These are phyloP conservation scores for Penicillium glabrum DNA, from an alignment of 2,329 filamentous ascomycete genomes.

Conservation along the genomic window DNA sequence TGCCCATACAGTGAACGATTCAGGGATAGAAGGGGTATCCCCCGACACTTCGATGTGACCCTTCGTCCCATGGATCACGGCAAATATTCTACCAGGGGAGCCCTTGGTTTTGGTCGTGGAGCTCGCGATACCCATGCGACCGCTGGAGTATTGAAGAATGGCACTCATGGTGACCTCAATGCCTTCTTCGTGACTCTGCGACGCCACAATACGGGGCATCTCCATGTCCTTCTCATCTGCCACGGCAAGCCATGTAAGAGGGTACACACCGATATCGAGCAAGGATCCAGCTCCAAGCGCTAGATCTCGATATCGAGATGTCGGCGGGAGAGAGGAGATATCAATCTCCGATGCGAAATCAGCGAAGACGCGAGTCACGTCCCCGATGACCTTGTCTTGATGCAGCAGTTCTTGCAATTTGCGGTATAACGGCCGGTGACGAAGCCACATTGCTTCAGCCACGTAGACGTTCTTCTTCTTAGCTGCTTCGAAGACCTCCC, in stretches of 20 bases:
- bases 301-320: slow-evolving; percentile 4
- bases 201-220: slow-evolving; percentile 6
- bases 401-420: slow-evolving; percentile 4
- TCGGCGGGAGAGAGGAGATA: not conserved
- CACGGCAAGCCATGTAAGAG: slow-evolving; percentile 14
- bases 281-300: slow-evolving; percentile 13
- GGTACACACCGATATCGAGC: slow-evolving; percentile 15
- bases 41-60: slow-evolving; percentile 15
- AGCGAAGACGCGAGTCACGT: slow-evolving; percentile 3
- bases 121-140: slow-evolving; percentile 45
- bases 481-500: slow-evolving; percentile 43
- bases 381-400: slow-evolving; percentile 9
- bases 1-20: slow-evolving; percentile 11
- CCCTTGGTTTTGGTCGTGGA: slow-evolving; percentile 31
- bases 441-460: slow-evolving; percentile 47
- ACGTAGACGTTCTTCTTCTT: slow-evolving; percentile 43
- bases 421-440: slow-evolving; percentile 7
- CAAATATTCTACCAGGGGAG: not conserved
- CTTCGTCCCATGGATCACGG: slow-evolving; percentile 17
- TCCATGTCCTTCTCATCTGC: slow-evolving; percentile 5
- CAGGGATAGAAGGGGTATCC: not conserved
- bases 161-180: slow-evolving; percentile 37
- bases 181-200: slow-evolving; percentile 19
- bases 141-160: slow-evolving; percentile 42
- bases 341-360: slow-evolving; percentile 6